Evolutionary conservation across 148 eudicot genomes (phyloP), one percentile per base, ranked within the genome.

Genomic region (Beta vulgaris): DNA sequence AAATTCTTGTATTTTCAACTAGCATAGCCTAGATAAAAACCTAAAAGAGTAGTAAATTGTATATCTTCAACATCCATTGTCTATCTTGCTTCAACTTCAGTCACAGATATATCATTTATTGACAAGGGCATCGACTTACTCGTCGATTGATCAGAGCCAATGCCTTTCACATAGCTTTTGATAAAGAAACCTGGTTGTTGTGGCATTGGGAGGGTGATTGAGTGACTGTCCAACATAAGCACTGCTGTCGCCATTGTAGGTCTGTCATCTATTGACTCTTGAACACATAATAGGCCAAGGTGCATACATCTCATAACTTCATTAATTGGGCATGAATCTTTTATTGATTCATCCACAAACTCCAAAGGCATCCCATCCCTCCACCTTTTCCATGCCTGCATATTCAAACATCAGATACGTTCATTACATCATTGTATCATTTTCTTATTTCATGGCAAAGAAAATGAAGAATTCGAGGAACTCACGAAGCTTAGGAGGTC

Each of bases 281-380:
- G 86, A 35, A 84, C 87, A 36, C 90, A 89, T 25, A 84, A 54
- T 28, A 89, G 73, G 4, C 85, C 90, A 0, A 85, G 58, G 15
- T 89, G 86, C 35, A 87, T 66, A 79, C 87, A 86, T 79, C 88
- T 82, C 25, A 75, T 31, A 4, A 82, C 85, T 28, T 83, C 78
- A 32, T 69, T n/a, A 0, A 7, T 35, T 29, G 67, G 35, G 43
- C 73, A 82, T 6, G 85, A 71, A 9, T 79, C 77, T 37, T 71
- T 40, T 65, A 75, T 68, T 28, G 59, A 37, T 67, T 70, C 71
- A 72, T 79, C 85, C 43, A 76, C 71, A 32, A 68, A 83, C 18
- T 83, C 75, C 36, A 79, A n/a, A 0, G 78, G 68, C 1, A 16
- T 68, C 1, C 61, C 55, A 7, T 68, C 44, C n/a, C 25, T 70